Evolutionary conservation across 768 basidiomycete genomes (phyloP), one percentile per base, ranked within the genome.

Genomic region (Suillus hirtellus): DNA sequence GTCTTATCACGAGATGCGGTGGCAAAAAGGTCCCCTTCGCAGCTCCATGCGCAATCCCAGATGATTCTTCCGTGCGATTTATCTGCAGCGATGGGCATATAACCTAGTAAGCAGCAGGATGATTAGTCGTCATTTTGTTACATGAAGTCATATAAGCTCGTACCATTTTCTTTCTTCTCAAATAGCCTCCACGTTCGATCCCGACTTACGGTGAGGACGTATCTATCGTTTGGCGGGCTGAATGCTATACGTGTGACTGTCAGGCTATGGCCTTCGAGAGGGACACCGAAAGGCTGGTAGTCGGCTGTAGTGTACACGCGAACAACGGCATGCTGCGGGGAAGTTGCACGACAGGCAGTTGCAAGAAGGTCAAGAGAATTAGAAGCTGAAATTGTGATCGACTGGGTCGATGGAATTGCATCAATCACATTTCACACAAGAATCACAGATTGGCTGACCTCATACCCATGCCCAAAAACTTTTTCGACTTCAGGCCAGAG

Each of bases 401-500:
- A 90, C 93, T 96, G 63, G 15, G 56, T 24, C 6, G 53, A 47
- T 52, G 60, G 34, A 58, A 43, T 15, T 38, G 53, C 47, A 35
- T 65, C 27, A 35, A 21, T 49, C 34, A 15, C 19, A 35, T 40
- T 60, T 44, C 42, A 62, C n/a, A 11, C 2, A 38, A 50, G 24
- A 60, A 2, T 31, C n/a, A 66, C 54, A 6, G 19, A 37, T 63
- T 21, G n/a, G 54, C 77, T 59, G 64, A 90, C 94, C 84, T 99
- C 97, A 69, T 98, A 99, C 47, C 96, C 95, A 75, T 99, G 97
- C 5, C 96, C 97, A 73, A 97, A 99, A 0, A 99, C 81, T 73
- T 99, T 99, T 70, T 99, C 97, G 1, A 87, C 80, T 77, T 99
- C 97, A 0, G 96, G 97, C 97, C 97, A 99, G 1, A 99, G 81